Conservation (phyloP, 805 yeast genomes). For the Tetrapisispora nanseiensis region DNA sequence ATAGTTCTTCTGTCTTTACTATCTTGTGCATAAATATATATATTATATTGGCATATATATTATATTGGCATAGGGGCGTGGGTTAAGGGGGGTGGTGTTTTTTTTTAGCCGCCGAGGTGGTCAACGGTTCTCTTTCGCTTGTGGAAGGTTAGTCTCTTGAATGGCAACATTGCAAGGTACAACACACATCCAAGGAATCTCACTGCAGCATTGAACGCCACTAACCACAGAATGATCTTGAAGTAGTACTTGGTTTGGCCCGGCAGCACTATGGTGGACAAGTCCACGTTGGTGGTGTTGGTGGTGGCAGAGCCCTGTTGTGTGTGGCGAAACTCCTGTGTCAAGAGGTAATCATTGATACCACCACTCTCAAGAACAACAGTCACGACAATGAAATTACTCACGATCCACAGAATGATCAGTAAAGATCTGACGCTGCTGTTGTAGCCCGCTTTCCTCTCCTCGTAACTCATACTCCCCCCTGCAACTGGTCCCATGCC, state of each 20-base stretch:
- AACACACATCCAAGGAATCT: conserved; percentile 66
- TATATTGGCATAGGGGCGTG: not conserved
- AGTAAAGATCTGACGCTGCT: conserved; percentile 86
- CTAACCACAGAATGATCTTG: conserved; percentile 84
- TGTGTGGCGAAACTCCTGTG: conserved; percentile 15
- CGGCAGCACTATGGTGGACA: conserved; percentile 12
- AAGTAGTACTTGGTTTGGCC: conserved; percentile 55
- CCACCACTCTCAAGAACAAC: conserved; percentile 83
- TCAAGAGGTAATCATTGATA: conserved; percentile 33
- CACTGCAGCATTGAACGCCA: conserved; percentile 79
- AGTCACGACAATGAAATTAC: conserved; percentile 73
- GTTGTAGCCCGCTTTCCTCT: conserved; percentile 67
- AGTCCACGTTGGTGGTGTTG: conserved; percentile 3
- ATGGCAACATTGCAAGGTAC: conserved; percentile 26
- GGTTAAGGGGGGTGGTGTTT: not conserved
- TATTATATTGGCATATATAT: not conserved
- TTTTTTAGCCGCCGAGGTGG: not conserved
- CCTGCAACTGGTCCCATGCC: too few species aligned
- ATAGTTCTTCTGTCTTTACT: too few species aligned
- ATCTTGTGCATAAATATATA: too few species aligned
- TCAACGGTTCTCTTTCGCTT: not conserved
- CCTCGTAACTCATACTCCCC: conserved; percentile 35
- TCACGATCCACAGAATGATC: conserved; percentile 79
- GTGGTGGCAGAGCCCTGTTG: too few species aligned
- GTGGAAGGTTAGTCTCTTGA: not conserved